Evolutionary conservation across 768 basidiomycete species (phyloP), one percentile per base, ranked within the genome.

Genomic region (Gloeopeniophorella convolvens): DNA sequence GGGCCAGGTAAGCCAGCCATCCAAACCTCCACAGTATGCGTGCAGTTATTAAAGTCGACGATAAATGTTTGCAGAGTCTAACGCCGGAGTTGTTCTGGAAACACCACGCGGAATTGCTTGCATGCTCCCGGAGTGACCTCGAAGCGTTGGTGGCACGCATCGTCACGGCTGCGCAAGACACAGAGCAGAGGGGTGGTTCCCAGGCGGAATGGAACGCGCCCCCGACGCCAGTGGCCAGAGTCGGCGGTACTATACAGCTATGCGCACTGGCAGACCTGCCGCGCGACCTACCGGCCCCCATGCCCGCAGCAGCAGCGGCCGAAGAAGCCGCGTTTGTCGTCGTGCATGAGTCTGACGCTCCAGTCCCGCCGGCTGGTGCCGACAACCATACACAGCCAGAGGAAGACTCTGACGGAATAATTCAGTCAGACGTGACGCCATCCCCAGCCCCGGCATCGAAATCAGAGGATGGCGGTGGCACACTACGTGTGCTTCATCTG

Each of bases 11-110:
- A 26, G 71, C 63, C 13, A 26, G 16, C 23, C 28, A 43, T 31
- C 45, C 45, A 4, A 39, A 45, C 45, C 45, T 42, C 52, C 27
- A 28, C 43, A 31, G 35, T 15, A 46, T 43, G 32, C 37, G 36
- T 30, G 13, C 42, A 31, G 28, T 20, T 24, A 9, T 15, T 24
- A 30, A 24, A 40, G n/a, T 41, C 27, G 4, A 16, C 31, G 31
- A 34, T 35, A 34, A n/a, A 21, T 46, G 11, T 15, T 15, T 16
- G 6, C 57, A 90, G 85, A 90, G 90, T 4, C 68, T 95, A 47
- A 89, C 82, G 1, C 85, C 93, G 0, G 56, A 62, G 2, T 45
- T 83, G 12, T 95, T 86, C 64, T 94, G 92, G 87, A 55, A 50
- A 23, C 63, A 89, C 58, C 70, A 69, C 24, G 60, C 66, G 2